Percentiles rank a stretch among this genome's conserved stretches.
These are phyloP conservation scores for Malassezia equina DNA, from an alignment of 1,284 basidiomycete genomes.

Conservation along the genomic window DNA sequence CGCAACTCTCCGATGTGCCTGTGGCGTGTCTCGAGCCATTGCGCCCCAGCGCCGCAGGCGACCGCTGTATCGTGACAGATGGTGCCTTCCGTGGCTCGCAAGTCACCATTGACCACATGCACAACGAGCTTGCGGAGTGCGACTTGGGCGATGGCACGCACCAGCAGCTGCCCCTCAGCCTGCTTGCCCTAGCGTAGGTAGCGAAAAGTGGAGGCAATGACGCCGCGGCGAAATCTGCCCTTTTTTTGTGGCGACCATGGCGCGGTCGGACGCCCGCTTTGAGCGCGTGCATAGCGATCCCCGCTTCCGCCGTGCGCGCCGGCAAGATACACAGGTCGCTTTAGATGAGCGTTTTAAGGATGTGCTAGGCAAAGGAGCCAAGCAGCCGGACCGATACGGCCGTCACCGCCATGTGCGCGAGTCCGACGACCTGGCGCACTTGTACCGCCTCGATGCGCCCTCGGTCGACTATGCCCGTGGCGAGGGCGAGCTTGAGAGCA, in stretches of 20 bases:
- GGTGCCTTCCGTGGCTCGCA: constrained; percentile 14
- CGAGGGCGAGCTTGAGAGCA: constrained; percentile 35
- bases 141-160: constrained; percentile 8
- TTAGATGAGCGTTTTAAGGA: constrained; percentile 89
- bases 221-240: neutral
- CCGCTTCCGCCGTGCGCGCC: constrained; percentile 74
- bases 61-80: constrained; percentile 10
- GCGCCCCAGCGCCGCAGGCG: constrained; percentile 11
- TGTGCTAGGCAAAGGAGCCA: constrained; percentile 54
- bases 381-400: constrained; percentile 34
- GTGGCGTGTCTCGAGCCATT: constrained; percentile 6
- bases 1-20: constrained; percentile 16
- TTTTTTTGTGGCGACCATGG: neutral
- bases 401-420: constrained; percentile 48
- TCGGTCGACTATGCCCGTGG: constrained; percentile 79
- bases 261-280: constrained; percentile 55
- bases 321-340: constrained; percentile 68
- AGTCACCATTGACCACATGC: neutral
- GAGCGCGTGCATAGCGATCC: constrained; percentile 79
- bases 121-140: neutral
- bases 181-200: constrained; percentile 9
- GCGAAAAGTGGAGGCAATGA: constrained; percentile 1
- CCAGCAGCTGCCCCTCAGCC: neutral
- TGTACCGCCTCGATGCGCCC: constrained; percentile 18
- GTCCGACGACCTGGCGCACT: constrained; percentile 11